Base-by-base conservation (phyloP, 768 basidiomycete genomes). In the Nidularia pulvinata region DNA sequence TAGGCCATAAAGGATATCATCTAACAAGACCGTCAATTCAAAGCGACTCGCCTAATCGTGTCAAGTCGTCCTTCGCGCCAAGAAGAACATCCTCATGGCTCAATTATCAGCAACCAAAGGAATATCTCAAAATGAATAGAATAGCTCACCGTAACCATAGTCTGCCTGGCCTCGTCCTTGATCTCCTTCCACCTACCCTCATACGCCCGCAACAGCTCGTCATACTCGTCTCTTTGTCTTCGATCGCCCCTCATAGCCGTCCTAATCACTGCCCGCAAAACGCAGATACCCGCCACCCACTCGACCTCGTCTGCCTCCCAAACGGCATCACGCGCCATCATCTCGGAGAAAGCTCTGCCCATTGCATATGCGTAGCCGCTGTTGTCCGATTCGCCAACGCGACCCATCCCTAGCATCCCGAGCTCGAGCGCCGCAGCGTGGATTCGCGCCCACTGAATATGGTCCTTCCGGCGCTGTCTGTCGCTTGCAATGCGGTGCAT, bases 181-280 rank as follows among this genome's bases (percentile, higher is more conserved):
- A 86, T 86, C 63, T 86, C 85, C 62, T 86, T 86, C 85, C 85
- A 86, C 51, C 84, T 67, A n/a, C 77, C 71, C 60, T 86, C 84
- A 61, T 86, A 86, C 6, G 74, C 78, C 42, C 75, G 70, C 62
- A 86, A 51, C 19, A 86, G 59, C 33, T 78, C 79, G 50, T 80
- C 82, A 60, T 83, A 85, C 53, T 83, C 77, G 42, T 78, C 73
- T 55, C 79, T 69, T 56, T 80, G 76, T 55, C 73, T 67, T 49
- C 71, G 63, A 60, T 78, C 75, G n/a, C 74, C 74, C 43, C 77
- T 65, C 63, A 78, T 72, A 0, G 75, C 77, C 14, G 79, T 80
- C 52, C 84, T 69, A 52, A 86, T 85, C 42, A 86, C 74, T 34
- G 82, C 80, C 7, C 81, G 68, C 53, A 86, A 62, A 25, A 85